Base-by-base conservation (phyloP, 1,284 basidiomycete genomes). In the Omphalotus olearius region DNA sequence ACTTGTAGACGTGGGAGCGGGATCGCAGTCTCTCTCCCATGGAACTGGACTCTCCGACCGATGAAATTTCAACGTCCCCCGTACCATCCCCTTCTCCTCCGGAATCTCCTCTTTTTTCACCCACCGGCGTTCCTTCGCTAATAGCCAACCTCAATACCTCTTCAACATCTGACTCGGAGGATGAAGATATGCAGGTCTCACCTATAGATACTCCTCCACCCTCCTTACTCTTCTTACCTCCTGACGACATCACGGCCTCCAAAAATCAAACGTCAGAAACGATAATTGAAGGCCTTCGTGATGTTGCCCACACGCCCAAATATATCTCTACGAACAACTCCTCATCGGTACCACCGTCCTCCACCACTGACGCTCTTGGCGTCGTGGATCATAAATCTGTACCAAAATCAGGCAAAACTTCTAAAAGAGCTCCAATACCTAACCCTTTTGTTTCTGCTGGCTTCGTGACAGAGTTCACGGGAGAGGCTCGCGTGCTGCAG, bases 401-500 rank as follows among this genome's bases (percentile, higher is more conserved):
- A 10, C n/a, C n/a, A 14, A 40, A 43, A 44, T 18, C 40, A 17
- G 36, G 28, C 4, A 40, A 37, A 26, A 38, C 35, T 26, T n/a
- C 49, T 14, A 50, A 17, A 40, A 68, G 62, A 55, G 49, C 56
- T 9, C 43, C 44, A 10, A 20, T 64, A 20, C 44, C 51, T 7
- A 76, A 75, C 60, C 69, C 74, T n/a, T 78, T 79, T 52, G 69
- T 79, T n/a, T 77, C 76, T n/a, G 73, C 69, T 20, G 76, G 78
- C 9, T 73, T 75, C 45, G 64, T 78, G 52, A 73, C 72, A 11
- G 73, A 75, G 43, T 76, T 77, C 41, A 66, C 69, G 18, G 68
- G 68, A 42, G 36, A 55, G 17, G 40, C 53, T 33, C 46, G 49
- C 17, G 30, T 53, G 25, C 41, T 51, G 28, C 41, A 45, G 13